These are phyloP conservation scores for Kwoniella heveanensis DNA, from an alignment of 768 basidiomycete species.

Conservation along the genomic window DNA sequence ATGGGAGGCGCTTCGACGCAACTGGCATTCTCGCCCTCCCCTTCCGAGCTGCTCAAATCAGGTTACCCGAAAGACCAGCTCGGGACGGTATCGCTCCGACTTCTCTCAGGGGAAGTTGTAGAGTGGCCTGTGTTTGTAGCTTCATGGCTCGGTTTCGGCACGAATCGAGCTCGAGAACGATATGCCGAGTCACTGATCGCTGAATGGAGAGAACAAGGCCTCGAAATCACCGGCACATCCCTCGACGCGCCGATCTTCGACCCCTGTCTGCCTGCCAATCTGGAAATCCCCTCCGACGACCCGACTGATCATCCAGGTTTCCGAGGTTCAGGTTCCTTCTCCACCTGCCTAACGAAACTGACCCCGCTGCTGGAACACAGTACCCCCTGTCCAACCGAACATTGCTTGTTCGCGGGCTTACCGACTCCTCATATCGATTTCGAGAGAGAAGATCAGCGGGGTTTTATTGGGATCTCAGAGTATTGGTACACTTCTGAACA, in stretches of 20 bases:
- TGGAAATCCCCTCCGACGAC: constrained; percentile 64
- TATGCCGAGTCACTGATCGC: constrained; percentile 74
- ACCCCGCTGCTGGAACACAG: constrained; percentile 80
- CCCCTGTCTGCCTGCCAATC: constrained; percentile 83
- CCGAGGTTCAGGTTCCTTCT: constrained; percentile 86
- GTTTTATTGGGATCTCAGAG: constrained; percentile 94
- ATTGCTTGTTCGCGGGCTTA: constrained; percentile 92
- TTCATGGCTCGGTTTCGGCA: constrained; percentile 97
- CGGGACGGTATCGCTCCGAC: constrained; percentile 75
- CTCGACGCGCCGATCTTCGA: constrained; percentile 63
- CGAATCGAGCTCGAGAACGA: constrained; percentile 92
- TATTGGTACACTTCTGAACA: constrained; percentile 99
- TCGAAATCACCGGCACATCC: constrained; percentile 15
- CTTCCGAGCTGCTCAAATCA: constrained; percentile 59
- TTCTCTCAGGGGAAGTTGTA: constrained; percentile 82
- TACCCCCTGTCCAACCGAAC: constrained; percentile 69
- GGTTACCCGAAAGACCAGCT: constrained; percentile 65
- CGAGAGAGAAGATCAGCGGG: constrained; percentile 59
- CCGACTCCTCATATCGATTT: constrained; percentile 95
- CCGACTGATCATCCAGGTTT: constrained; percentile 60
- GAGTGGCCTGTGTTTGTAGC: constrained; percentile 93
- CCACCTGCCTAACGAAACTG: constrained; percentile 72
- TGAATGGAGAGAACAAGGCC: constrained; percentile 60
- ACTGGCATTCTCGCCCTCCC: constrained; percentile 90
- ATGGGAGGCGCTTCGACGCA: constrained; percentile 99